Evolutionary conservation across 1,284 basidiomycete genomes (phyloP).

Genomic region (Ustilago shanxiensis): DNA sequence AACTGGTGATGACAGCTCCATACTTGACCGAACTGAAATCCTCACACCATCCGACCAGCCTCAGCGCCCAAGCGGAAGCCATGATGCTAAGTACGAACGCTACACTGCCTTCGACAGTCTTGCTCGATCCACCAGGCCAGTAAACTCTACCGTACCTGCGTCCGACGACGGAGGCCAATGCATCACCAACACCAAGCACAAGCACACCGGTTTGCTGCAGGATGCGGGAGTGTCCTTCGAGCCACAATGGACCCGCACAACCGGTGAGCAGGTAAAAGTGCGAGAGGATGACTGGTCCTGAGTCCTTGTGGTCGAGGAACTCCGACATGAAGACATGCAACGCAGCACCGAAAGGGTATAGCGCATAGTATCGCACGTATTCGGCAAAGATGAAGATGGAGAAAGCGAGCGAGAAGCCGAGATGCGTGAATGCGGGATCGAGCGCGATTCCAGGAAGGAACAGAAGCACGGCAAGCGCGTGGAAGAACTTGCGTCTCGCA

Average conservation of each 20-base stretch:
- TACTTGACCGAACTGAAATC: constrained; percentile 50
- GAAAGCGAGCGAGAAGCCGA: constrained; percentile 83
- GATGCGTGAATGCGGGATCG: constrained; percentile 94
- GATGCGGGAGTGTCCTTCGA: constrained; percentile 76
- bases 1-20: constrained; percentile 29
- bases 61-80: constrained; percentile 78
- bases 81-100: constrained; percentile 85
- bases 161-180: constrained; percentile 91
- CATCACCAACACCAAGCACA: constrained; percentile 91
- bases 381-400: constrained; percentile 68
- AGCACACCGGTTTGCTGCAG: constrained; percentile 87
- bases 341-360: constrained; percentile 93
- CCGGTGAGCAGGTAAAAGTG: constrained; percentile 97
- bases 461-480: constrained; percentile 93
- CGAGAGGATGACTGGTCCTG: constrained; percentile 93
- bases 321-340: constrained; percentile 95
- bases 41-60: constrained; percentile 75
- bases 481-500: constrained; percentile 96
- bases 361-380: constrained; percentile 85
- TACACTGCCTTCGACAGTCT: constrained; percentile 90
- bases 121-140: constrained; percentile 84
- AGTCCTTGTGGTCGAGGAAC: constrained; percentile 94
- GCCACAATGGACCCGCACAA: constrained; percentile 92
- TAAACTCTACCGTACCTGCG: constrained; percentile 81
- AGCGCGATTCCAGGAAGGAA: constrained; percentile 92